Evolutionary conservation across 2,329 filamentous ascomycete genomes (phyloP).

Genomic region (Neurospora sp.): DNA sequence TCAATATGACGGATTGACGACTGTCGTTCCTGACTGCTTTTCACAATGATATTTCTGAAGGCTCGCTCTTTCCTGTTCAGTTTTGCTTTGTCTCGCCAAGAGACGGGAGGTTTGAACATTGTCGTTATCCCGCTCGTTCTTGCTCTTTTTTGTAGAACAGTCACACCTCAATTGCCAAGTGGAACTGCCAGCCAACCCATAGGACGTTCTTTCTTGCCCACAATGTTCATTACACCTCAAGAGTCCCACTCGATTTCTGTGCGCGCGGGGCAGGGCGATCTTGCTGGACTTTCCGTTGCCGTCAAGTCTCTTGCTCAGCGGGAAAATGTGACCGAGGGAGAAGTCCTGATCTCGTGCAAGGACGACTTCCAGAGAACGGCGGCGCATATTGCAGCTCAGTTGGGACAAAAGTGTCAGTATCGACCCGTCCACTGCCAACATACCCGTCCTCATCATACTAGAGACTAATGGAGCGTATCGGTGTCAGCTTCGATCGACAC

Average conservation of each 20-base stretch:
- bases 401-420: conserved; percentile 11
- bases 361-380: conserved; percentile 17
- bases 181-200: not conserved
- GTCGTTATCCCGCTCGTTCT: not conserved
- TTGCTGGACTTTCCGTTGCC: conserved; percentile 2
- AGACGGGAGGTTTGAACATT: not conserved
- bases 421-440: not conserved
- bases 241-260: conserved; percentile 14
- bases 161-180: not conserved
- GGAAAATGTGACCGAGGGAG: conserved; percentile 7
- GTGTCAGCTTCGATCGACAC: conserved; percentile 14
- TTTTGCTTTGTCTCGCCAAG: not conserved
- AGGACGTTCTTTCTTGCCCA: not conserved
- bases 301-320: conserved; percentile 11
- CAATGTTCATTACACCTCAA: conserved; percentile 1
- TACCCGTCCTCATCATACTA: no score
- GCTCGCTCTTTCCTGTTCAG: not conserved
- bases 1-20: not conserved
- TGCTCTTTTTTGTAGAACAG: not conserved
- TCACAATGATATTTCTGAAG: not conserved
- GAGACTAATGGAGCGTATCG: not conserved
- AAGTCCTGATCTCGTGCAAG: conserved; percentile 12
- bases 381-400: conserved; percentile 16
- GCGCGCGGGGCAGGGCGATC: conserved; percentile 14
- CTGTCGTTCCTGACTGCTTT: not conserved